Evolutionary conservation across 2,329 filamentous ascomycete species (phyloP).

Genomic region (Juglanconis oblonga): DNA sequence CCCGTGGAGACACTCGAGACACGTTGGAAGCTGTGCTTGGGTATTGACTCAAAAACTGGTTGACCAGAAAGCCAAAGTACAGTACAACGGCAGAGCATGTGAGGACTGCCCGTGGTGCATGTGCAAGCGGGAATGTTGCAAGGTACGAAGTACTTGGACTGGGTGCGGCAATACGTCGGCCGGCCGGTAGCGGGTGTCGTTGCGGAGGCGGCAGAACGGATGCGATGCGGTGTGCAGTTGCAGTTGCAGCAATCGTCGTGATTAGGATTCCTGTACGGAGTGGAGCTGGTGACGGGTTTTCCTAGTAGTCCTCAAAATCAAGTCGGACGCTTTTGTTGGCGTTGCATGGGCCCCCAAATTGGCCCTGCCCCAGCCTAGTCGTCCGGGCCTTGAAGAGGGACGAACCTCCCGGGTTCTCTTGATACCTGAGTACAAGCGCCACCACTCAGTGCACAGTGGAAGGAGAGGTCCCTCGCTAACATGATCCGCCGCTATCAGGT

Average conservation of each 20-base stretch:
- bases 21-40: conserved; percentile 4
- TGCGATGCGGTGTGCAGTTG: neutral
- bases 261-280: neutral
- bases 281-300: no score
- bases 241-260: conserved; percentile 2
- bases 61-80: neutral
- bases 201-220: neutral
- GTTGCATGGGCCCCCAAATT: neutral
- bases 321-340: no score
- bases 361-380: no score
- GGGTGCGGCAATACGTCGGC: neutral
- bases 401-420: no score
- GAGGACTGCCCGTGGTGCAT: neutral
- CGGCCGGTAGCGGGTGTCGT: neutral
- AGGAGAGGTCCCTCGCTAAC: no score
- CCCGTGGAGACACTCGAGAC: neutral
- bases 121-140: neutral
- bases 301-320: no score
- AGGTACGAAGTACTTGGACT: neutral
- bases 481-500: no score
- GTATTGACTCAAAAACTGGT: neutral
- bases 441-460: no score
- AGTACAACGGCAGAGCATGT: conserved; percentile 1
- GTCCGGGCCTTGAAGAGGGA: no score
- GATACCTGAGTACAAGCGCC: no score